Base-by-base conservation (phyloP, 164 flowering plant species). In the Umbellularia californica region DNA sequence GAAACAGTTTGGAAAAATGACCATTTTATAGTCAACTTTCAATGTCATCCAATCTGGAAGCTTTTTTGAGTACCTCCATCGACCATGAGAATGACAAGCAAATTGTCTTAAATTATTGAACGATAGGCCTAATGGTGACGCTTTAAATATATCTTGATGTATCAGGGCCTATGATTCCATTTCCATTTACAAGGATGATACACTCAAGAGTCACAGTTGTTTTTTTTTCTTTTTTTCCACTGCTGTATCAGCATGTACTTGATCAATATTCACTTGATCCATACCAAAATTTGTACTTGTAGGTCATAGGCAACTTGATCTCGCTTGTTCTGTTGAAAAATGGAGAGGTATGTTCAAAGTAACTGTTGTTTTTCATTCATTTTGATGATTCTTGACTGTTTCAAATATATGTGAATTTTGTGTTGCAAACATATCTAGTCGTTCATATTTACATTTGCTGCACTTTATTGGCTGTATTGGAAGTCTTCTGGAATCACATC, bases 301-400 rank as follows among this genome's bases (percentile, higher is more conserved):
- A 95, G 99, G 65, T 95, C 25, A 72, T 90, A 74, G 98, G 99
- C 22, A 95, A 93, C 83, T 87, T 95, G 69, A 62, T 95, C 62
- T 80, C 97, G 41, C 91, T 93, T 73, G 88, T 82, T 52, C 47
- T 95, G 47, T 79, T 93, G 80, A 84, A 81, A 71, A 84, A 85
- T 85, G 94, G 83, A 73, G 71, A 71, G 86, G 97, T 93, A 82
- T 65, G 88, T 41, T 41, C 47, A 41, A 9, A 41, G 47, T 41
- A 41, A 41, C 47, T 41, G 10, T 11, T 41, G 47, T 41, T 41
- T 7, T 41, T 7, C 9, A 41, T 41, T 41, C 47, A 41, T 41
- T 41, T 41, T 41, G 11, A 41, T 41, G 47, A 41, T 41, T 41
- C 47, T 41, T 41, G 11, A 7, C 11, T 41, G 47, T 41, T 9